These are phyloP conservation scores for Aureobasidium sp. DNA, from an alignment of 2,329 filamentous ascomycete species.

Conservation along the genomic window DNA sequence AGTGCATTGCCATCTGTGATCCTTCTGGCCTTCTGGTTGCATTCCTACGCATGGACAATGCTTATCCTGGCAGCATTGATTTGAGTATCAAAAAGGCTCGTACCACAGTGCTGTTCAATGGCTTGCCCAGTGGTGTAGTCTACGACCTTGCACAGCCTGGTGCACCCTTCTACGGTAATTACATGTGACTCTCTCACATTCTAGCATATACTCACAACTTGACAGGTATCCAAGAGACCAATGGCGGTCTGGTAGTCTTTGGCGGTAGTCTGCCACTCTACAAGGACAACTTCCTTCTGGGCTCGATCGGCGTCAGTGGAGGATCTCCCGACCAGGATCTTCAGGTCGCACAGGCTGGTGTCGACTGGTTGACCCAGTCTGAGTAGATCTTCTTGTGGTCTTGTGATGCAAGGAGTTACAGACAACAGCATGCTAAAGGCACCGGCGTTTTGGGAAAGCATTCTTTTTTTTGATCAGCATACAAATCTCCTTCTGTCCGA, in stretches of 20 bases:
- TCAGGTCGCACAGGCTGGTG: slow-evolving; percentile 17
- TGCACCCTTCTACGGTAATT: slow-evolving; percentile 13
- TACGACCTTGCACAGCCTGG: slow-evolving; percentile 24
- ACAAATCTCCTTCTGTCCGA: not conserved
- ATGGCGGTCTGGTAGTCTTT: slow-evolving; percentile 26
- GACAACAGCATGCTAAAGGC: not conserved
- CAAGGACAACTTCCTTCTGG: slow-evolving; percentile 23
- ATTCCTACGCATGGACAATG: slow-evolving; percentile 27
- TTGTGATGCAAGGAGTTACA: not conserved
- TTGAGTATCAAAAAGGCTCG: slow-evolving; percentile 27
- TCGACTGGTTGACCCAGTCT: slow-evolving; percentile 7
- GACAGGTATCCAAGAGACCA: slow-evolving; percentile 23
- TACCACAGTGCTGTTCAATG: slow-evolving; percentile 25
- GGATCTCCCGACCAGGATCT: slow-evolving; percentile 25
- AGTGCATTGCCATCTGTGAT: slow-evolving; percentile 25
- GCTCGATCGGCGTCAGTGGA: slow-evolving; percentile 25
- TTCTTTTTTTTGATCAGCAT: not conserved
- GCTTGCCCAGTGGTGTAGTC: slow-evolving; percentile 22
- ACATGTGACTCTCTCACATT: not conserved
- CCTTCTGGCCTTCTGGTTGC: slow-evolving; percentile 24
- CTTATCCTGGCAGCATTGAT: slow-evolving; percentile 23
- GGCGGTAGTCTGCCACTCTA: slow-evolving; percentile 25
- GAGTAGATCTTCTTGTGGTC: not conserved
- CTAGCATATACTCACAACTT: not conserved
- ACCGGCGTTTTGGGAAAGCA: not conserved